These are phyloP conservation scores for Chlorella sp. DNA, from an alignment of 139 green algal genomes.

Conservation along the genomic window DNA sequence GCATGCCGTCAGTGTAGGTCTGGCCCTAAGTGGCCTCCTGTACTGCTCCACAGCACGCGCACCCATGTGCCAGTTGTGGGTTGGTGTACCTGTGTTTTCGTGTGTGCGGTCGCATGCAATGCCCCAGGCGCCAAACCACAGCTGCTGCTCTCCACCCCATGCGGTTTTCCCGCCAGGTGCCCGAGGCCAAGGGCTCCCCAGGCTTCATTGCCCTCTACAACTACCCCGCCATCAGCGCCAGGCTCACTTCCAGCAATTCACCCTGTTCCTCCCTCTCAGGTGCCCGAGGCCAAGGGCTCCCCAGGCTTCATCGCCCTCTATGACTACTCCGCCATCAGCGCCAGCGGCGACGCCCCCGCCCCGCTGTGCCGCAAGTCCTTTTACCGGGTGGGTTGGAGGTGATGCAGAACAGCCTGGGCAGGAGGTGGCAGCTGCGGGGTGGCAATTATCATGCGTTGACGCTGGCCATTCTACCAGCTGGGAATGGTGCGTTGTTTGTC, in stretches of 20 bases:
- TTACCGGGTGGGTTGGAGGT: conserved; percentile 50
- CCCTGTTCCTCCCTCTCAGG: too few species aligned
- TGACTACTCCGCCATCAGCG: conserved; percentile 35
- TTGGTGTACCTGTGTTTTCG: too few species aligned
- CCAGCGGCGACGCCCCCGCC: conserved; percentile 41
- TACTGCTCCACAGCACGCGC: too few species aligned
- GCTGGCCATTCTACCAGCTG: too few species aligned
- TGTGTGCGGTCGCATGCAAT: too few species aligned
- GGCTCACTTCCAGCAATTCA: too few species aligned
- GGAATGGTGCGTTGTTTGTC: too few species aligned
- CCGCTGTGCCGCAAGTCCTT: conserved; percentile 67
- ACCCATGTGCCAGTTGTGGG: too few species aligned
- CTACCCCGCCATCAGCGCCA: conserved; percentile 29
- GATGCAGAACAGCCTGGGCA: background rate
- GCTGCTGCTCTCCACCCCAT: background rate
- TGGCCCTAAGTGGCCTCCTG: too few species aligned
- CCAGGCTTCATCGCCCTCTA: conserved; percentile 77
- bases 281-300: conserved; percentile 79
- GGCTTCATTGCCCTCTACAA: conserved; percentile 73
- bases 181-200: conserved; percentile 76
- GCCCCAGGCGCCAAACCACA: too few species aligned
- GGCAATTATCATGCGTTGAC: too few species aligned
- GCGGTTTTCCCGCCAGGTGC: conserved; percentile 60
- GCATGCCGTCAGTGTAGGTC: background rate
- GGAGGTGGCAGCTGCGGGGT: too few species aligned